Evolutionary conservation across 495 filamentous ascomycete species (phyloP), one percentile per base, ranked within the genome.

Genomic region (Penicillium bialowiezense): DNA sequence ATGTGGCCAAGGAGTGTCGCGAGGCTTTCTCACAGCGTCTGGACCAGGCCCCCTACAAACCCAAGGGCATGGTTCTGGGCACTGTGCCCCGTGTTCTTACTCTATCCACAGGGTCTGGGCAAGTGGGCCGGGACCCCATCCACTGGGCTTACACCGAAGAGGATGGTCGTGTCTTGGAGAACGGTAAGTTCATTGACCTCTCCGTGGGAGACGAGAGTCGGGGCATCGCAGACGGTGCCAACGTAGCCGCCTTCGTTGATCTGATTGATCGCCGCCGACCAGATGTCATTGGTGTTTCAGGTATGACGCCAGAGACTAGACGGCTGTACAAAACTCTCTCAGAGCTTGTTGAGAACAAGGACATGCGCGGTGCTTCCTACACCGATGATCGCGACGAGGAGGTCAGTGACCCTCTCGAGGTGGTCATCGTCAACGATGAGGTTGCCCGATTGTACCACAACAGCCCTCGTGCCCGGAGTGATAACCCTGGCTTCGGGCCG

Each of bases 21-120:
- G 87, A 92, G 46, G 83, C 87, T 40, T 98, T 89, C 64, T 85
- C 82, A 17, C 87, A 87, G 70, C 85, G 86, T 58, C 82, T 98
- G 26, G 95, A 98, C 63, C 93, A 98, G 68, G 90, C 93, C 10
- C 92, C 93, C 2, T 91, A 91, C 69, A 95, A 96, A 59, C 91
- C 95, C 13, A 89, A 90, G 65, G 92, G 90, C n/a, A 88, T 96
- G 84, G 75, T 87, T 9, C 72, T 95, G 32, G 93, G 93, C 13
- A 96, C 92, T 13, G 80, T 84, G 5, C 91, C 93, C 19, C 86
- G 92, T 20, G 90, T 96, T 24, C 81, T 98, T 23, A 78, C 90
- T 2, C 63, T 98, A 14, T 90, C 91, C 2, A 91, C 89, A 52
- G 93, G 93, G 43, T 61, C 63, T 29, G 90, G 89, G 12, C 77